Conservation (phyloP, 2,329 filamentous ascomycete genomes). For the Claviceps fusiformis region DNA sequence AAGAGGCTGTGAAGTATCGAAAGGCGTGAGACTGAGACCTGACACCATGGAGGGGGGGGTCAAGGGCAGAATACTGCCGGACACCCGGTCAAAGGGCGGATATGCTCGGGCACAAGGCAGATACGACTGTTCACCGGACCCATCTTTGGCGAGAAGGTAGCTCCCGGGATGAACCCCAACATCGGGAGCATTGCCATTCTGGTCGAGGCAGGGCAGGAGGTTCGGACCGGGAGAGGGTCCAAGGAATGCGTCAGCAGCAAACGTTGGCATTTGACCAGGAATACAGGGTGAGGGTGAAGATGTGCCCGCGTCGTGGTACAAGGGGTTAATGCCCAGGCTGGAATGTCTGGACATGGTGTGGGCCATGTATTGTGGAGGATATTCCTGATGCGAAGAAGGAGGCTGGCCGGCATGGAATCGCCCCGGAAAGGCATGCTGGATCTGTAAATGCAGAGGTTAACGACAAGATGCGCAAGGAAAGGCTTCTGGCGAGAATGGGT, state of each 20-base stretch:
- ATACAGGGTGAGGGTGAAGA: conserved; percentile 7
- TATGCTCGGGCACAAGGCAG: conserved; percentile 13
- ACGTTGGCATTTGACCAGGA: not conserved
- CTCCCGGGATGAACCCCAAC: conserved; percentile 25
- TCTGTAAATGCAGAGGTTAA: not conserved
- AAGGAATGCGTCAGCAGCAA: conserved; percentile 16
- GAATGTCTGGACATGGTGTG: conserved; percentile 30
- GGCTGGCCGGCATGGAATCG: conserved; percentile 11
- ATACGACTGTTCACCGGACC: conserved; percentile 14
- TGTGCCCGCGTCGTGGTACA: conserved; percentile 14
- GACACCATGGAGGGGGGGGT: conserved; percentile 28
- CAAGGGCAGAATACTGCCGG: conserved; percentile 19
- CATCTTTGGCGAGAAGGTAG: conserved; percentile 21
- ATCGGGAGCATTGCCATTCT: conserved; percentile 16
- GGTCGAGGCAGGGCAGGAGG: conserved; percentile 24
- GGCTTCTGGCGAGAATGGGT: not conserved
- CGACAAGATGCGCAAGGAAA: not conserved
- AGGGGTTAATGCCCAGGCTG: conserved; percentile 17
- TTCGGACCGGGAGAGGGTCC: conserved; percentile 18
- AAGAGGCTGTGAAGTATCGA: conserved; percentile 25
- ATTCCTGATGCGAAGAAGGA: conserved; percentile 16
- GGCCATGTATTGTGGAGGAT: conserved; percentile 26
- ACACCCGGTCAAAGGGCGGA: conserved; percentile 12
- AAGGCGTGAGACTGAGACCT: conserved; percentile 22
- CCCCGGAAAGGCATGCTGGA: not conserved